phyloP scores from a whole-genome alignment of 345 rosid species.

The Lepidium didymum region DNA sequence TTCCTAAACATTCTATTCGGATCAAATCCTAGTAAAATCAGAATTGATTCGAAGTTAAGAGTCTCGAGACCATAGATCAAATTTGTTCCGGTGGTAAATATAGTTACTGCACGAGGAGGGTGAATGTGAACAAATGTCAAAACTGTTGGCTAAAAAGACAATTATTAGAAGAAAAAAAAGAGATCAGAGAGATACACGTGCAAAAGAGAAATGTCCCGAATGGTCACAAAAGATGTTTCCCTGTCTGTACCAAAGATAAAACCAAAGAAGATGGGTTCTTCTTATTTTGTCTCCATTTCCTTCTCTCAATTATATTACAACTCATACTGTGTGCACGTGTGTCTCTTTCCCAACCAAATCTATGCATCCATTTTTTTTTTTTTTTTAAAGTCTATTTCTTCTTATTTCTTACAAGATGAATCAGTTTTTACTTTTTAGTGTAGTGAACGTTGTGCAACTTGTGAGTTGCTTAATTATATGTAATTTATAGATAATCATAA shows the following conservation, averaged over 20 bases:
- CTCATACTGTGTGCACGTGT: conserved; percentile 30
- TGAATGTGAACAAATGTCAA: conserved; percentile 26
- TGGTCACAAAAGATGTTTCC: conserved; percentile 32
- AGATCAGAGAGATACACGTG: conserved; percentile 32
- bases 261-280: conserved; percentile 28
- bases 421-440: too few species aligned
- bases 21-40: background rate
- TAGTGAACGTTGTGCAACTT: background rate
- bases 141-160: background rate
- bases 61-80: background rate
- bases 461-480: background rate
- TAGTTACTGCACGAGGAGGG: background rate
- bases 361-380: background rate
- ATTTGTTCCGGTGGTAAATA: background rate
- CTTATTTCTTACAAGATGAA: background rate
- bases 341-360: conserved; percentile 16
- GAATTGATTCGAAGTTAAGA: background rate
- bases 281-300: background rate
- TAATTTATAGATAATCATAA: background rate
- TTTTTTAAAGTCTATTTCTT: background rate
- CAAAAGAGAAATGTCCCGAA: conserved; percentile 26
- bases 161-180: background rate
- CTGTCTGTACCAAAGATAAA: conserved; percentile 25
- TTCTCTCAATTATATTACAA: conserved; percentile 19
- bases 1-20: background rate